phyloP scores from a whole-genome alignment of 805 yeast species.

The Ogataea trehaloabstinens region DNA sequence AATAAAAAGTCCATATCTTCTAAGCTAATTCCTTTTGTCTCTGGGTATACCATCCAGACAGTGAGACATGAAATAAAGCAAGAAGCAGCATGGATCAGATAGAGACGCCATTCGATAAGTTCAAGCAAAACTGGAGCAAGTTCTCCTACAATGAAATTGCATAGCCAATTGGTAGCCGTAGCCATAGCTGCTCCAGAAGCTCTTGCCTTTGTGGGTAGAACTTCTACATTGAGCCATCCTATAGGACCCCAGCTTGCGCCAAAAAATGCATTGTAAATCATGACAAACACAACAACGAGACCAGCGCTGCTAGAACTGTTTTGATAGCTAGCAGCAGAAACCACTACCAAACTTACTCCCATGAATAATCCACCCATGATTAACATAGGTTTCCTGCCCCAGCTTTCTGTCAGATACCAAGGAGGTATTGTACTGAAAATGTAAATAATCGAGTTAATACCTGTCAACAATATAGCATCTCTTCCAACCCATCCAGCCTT shows the following conservation, averaged over 20 bases:
- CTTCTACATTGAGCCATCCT: slow-evolving; percentile 86
- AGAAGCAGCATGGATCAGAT: slow-evolving; percentile 76
- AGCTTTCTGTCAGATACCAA: slow-evolving; percentile 83
- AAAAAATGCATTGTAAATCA: slow-evolving; percentile 78
- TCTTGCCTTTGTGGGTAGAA: slow-evolving; percentile 78
- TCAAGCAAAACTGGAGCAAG: slow-evolving; percentile 85
- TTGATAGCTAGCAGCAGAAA: slow-evolving; percentile 58
- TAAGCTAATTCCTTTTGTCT: slow-evolving; percentile 81
- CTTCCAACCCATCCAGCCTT: slow-evolving; percentile 94
- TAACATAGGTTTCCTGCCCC: slow-evolving; percentile 90
- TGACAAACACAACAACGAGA: slow-evolving; percentile 71
- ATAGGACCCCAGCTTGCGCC: slow-evolving; percentile 95
- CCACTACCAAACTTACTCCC: slow-evolving; percentile 66
- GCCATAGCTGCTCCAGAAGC: slow-evolving; percentile 89
- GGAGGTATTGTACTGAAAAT: slow-evolving; percentile 72
- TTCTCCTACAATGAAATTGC: slow-evolving; percentile 89
- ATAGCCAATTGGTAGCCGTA: slow-evolving; percentile 91
- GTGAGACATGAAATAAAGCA: slow-evolving; percentile 72
- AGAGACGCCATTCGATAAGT: slow-evolving; percentile 72
- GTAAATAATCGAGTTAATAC: slow-evolving; percentile 64
- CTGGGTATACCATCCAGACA: slow-evolving; percentile 77
- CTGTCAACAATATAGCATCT: slow-evolving; percentile 87
- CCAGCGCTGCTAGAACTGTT: slow-evolving; percentile 54
- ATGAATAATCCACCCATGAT: slow-evolving; percentile 76
- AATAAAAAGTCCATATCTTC: slow-evolving; percentile 93